phyloP scores from a whole-genome alignment of 257 asterid genomes.

The Solanum medicagineum region DNA sequence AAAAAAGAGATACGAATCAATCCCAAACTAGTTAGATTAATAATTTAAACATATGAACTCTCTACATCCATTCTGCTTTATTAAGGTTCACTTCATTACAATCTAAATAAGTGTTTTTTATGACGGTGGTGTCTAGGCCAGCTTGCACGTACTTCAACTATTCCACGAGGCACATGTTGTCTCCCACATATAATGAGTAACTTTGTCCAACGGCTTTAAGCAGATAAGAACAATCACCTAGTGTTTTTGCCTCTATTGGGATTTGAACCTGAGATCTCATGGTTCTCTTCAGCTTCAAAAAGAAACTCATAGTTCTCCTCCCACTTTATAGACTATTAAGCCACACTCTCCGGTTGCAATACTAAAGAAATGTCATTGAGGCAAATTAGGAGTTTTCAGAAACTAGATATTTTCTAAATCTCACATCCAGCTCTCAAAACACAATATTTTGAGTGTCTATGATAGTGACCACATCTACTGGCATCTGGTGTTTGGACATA shows the following conservation, averaged over 20 bases:
- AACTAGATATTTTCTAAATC: background rate
- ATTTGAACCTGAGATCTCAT: background rate
- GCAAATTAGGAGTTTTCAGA: background rate
- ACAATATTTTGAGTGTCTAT: too few relatives aligned
- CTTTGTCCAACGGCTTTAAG: background rate
- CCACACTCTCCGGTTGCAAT: background rate
- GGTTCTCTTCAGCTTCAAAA: background rate
- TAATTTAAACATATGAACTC: background rate
- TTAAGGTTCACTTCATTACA: background rate
- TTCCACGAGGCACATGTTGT: background rate
- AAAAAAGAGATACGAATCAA: background rate
- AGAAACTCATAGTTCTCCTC: background rate
- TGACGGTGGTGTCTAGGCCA: background rate
- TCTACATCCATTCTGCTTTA: background rate
- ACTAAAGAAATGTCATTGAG: background rate
- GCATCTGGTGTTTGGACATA: too few relatives aligned
- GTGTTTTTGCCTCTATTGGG: background rate
- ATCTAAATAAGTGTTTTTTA: background rate
- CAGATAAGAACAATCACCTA: background rate
- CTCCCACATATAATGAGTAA: background rate
- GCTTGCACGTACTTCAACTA: background rate
- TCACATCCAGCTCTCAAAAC: background rate
- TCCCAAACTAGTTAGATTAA: background rate
- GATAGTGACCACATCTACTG: too few relatives aligned
- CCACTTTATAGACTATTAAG: background rate